A percentile compares a stretch with the other conserved stretches of the same genome.
phyloP scores from a whole-genome alignment of 2,329 filamentous ascomycete species.

The Colletotrichum karsti region DNA sequence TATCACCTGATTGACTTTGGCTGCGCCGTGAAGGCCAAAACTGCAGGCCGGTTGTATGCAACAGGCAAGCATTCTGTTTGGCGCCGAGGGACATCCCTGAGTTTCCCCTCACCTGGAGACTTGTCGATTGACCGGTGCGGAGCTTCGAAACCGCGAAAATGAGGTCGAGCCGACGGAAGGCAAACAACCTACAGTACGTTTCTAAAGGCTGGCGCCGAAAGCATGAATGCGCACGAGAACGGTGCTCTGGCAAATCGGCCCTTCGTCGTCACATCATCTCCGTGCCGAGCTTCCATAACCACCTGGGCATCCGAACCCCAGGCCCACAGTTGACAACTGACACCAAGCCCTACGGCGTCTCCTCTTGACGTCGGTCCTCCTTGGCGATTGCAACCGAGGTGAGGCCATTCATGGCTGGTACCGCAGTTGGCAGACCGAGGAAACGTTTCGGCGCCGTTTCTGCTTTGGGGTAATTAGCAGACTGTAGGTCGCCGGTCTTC shows the following conservation, averaged over 20 bases:
- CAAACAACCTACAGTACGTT: not conserved
- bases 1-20: conserved; percentile 22
- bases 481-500: not conserved
- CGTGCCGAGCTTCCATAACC: conserved; percentile 19
- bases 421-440: not conserved
- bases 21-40: conserved; percentile 11
- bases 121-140: conserved; percentile 20
- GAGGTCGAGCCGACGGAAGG: not conserved
- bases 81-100: not conserved
- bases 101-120: not conserved
- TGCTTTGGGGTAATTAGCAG: not conserved
- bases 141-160: not conserved
- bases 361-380: not conserved
- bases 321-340: not conserved
- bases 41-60: not conserved
- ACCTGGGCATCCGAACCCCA: not conserved
- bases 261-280: not conserved
- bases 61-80: not conserved
- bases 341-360: not conserved
- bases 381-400: not conserved
- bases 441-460: not conserved
- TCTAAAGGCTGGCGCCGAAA: not conserved
- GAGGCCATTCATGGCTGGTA: too few species aligned
- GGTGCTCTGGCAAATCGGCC: not conserved
- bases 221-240: not conserved